Conservation (phyloP, 805 yeast species). For the Debaryomyces hansenii region DNA sequence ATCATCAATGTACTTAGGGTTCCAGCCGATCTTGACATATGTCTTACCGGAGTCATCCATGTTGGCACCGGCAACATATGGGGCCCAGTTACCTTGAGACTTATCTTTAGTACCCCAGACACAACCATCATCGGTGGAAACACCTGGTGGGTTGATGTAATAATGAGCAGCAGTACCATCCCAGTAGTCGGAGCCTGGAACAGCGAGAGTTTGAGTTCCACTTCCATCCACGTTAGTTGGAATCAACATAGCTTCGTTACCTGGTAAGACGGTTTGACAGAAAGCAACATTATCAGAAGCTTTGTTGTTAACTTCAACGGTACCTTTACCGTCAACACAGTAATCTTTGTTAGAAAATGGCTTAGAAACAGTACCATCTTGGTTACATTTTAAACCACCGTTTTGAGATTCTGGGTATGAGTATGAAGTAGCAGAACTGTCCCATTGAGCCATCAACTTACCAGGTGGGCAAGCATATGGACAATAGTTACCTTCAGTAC, state of each 20-base stretch:
- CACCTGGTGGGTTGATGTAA: slow-evolving; percentile 83
- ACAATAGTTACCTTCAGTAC: slow-evolving; percentile 78
- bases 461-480: slow-evolving; percentile 94
- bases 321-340: slow-evolving; percentile 78
- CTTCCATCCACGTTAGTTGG: slow-evolving; percentile 69
- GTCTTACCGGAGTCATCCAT: slow-evolving; percentile 70
- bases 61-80: slow-evolving; percentile 91
- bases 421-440: slow-evolving; percentile 69
- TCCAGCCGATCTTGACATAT: slow-evolving; percentile 86
- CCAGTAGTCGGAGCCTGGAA: slow-evolving; percentile 83
- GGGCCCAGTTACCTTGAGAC: slow-evolving; percentile 89
- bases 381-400: slow-evolving; percentile 82
- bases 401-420: slow-evolving; percentile 74
- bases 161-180: slow-evolving; percentile 85
- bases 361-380: slow-evolving; percentile 63
- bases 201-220: slow-evolving; percentile 60
- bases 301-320: slow-evolving; percentile 61
- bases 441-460: slow-evolving; percentile 87
- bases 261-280: slow-evolving; percentile 92
- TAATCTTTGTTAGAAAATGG: slow-evolving; percentile 57
- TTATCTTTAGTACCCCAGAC: slow-evolving; percentile 74
- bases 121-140: slow-evolving; percentile 72
- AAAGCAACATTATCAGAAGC: slow-evolving; percentile 68
- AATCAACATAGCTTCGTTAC: slow-evolving; percentile 91
- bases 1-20: slow-evolving; percentile 75